Evolutionary conservation across 2,329 filamentous ascomycete species (phyloP).

Genomic region (Trichoderma harzianum): DNA sequence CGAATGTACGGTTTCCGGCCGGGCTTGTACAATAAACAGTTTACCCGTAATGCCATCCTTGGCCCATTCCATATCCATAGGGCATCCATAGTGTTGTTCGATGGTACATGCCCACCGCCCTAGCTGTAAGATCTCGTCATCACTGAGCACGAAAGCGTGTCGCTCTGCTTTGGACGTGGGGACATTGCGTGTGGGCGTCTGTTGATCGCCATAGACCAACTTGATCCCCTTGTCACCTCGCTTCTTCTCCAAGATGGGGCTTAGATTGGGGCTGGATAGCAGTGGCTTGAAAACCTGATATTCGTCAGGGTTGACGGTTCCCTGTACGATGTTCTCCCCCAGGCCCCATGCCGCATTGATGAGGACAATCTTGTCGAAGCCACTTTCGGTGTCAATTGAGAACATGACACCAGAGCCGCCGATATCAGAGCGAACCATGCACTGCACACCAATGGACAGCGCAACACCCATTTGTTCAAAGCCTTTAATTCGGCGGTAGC

Average conservation of each 20-base stretch:
- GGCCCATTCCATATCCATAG: slow-evolving; percentile 41
- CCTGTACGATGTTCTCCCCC: slow-evolving; percentile 38
- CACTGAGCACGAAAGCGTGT: slow-evolving; percentile 31
- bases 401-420: slow-evolving; percentile 40
- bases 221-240: slow-evolving; percentile 34
- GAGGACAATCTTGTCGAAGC: slow-evolving; percentile 38
- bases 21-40: slow-evolving; percentile 37
- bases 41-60: slow-evolving; percentile 30
- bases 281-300: slow-evolving; percentile 39
- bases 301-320: slow-evolving; percentile 37
- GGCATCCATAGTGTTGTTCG: slow-evolving; percentile 34
- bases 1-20: slow-evolving; percentile 38
- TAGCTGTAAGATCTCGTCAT: slow-evolving; percentile 35
- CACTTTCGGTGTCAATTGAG: slow-evolving; percentile 39
- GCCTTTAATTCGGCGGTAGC: slow-evolving; percentile 30
- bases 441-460: slow-evolving; percentile 30
- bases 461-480: slow-evolving; percentile 30
- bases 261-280: slow-evolving; percentile 24
- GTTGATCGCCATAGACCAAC: slow-evolving; percentile 33
- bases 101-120: slow-evolving; percentile 35
- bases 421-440: slow-evolving; percentile 33
- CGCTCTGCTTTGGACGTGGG: slow-evolving; percentile 36
- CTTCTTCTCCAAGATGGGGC: slow-evolving; percentile 35
- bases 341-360: slow-evolving; percentile 38
- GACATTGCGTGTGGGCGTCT: slow-evolving; percentile 32